Conservation (phyloP, 2,329 filamentous ascomycete species). For the Allantophomopsis cytisporea region DNA sequence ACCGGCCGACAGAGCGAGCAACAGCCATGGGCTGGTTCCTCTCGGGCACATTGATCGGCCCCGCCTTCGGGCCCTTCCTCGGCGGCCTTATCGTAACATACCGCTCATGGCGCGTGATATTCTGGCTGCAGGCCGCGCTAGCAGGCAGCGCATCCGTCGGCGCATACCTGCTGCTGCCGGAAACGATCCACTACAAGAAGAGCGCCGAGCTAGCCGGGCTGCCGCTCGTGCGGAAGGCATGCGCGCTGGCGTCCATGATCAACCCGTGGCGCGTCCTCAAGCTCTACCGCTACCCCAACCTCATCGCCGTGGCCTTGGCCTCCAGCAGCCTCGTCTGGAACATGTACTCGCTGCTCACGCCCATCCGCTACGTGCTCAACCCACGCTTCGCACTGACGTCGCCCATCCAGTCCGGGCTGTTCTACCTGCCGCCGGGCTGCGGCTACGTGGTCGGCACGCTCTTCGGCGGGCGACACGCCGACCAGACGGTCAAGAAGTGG, state of each 20-base stretch:
- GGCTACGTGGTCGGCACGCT: slow-evolving; percentile 60
- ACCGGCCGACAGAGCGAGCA: slow-evolving; percentile 52
- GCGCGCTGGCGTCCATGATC: slow-evolving; percentile 45
- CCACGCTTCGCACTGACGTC: slow-evolving; percentile 56
- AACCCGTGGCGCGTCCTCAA: slow-evolving; percentile 52
- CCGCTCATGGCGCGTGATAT: slow-evolving; percentile 59
- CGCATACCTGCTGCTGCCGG: slow-evolving; percentile 53
- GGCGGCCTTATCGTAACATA: slow-evolving; percentile 69
- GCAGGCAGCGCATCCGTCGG: slow-evolving; percentile 44
- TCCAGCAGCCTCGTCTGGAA: slow-evolving; percentile 59
- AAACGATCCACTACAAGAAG: slow-evolving; percentile 56
- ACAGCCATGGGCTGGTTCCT: slow-evolving; percentile 65
- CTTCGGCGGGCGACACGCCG: slow-evolving; percentile 59
- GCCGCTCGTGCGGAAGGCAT: slow-evolving; percentile 30
- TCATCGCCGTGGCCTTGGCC: slow-evolving; percentile 46
- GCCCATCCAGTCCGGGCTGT: slow-evolving; percentile 54
- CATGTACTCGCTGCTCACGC: slow-evolving; percentile 56
- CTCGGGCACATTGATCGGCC: slow-evolving; percentile 57
- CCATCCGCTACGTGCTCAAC: slow-evolving; percentile 61
- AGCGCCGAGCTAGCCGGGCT: slow-evolving; percentile 47
- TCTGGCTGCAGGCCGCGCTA: slow-evolving; percentile 63
- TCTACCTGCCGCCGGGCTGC: slow-evolving; percentile 60
- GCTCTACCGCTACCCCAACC: slow-evolving; percentile 56
- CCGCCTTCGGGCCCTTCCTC: slow-evolving; percentile 56
- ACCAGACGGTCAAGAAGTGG: slow-evolving; percentile 50